Conservation (phyloP, 2,329 filamentous ascomycete species). For the Allantophomopsis cytisporea region DNA sequence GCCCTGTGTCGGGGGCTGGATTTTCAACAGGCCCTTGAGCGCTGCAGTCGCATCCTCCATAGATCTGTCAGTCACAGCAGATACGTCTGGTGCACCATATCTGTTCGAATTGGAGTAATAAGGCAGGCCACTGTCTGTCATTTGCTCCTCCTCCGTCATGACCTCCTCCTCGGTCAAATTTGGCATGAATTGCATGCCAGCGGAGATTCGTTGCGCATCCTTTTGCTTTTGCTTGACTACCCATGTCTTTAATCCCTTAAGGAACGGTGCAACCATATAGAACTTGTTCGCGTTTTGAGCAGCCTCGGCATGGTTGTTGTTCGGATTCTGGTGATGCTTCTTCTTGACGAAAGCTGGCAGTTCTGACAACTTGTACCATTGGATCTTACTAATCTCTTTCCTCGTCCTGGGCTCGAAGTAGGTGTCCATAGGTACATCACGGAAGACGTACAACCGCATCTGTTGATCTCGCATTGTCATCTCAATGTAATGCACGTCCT, state of each 20-base stretch:
- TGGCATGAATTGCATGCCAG: conserved; percentile 25
- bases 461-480: conserved; percentile 87
- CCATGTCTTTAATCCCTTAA: conserved; percentile 79
- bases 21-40: conserved; percentile 39
- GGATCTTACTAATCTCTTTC: conserved; percentile 95
- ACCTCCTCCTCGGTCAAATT: conserved; percentile 38
- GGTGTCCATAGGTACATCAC: conserved; percentile 75
- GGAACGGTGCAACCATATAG: conserved; percentile 95
- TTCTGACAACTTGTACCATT: conserved; percentile 86
- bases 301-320: conserved; percentile 35
- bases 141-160: conserved; percentile 45
- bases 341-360: conserved; percentile 72
- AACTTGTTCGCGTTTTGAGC: conserved; percentile 68
- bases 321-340: conserved; percentile 36
- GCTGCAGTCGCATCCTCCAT: conserved; percentile 32
- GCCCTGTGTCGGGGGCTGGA: conserved; percentile 37
- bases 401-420: conserved; percentile 80
- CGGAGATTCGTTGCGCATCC: conserved; percentile 36
- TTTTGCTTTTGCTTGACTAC: conserved; percentile 70
- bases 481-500: conserved; percentile 71
- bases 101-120: conserved; percentile 1
- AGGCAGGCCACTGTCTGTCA: conserved; percentile 7
- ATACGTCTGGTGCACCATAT: not conserved
- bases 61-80: conserved; percentile 13
- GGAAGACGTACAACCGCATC: conserved; percentile 83